Conservation (phyloP, 306 rosid genomes). For the Rosa multiflora region DNA sequence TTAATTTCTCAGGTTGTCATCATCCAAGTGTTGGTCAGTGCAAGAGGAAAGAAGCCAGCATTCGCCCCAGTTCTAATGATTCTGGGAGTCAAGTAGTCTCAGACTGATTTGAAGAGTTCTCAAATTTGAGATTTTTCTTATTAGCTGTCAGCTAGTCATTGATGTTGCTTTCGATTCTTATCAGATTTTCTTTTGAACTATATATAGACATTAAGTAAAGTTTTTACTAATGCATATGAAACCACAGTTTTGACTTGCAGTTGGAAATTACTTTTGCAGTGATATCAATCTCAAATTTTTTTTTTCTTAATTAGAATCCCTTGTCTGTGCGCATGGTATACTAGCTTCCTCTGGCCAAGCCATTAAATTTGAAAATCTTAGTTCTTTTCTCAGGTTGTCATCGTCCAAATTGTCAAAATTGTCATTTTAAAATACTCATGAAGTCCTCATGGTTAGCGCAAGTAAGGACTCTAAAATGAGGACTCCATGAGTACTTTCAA, state of each 20-base stretch:
- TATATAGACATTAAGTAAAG: neutral
- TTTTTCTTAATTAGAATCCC: too few relatives aligned
- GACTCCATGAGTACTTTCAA: too few relatives aligned
- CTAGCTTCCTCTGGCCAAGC: too few relatives aligned
- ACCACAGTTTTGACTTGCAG: neutral
- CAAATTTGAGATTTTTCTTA: neutral
- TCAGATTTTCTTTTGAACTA: neutral
- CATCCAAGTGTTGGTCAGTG: constrained; percentile 26
- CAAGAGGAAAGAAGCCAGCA: constrained; percentile 44
- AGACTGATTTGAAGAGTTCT: constrained; percentile 33
- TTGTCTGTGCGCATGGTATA: too few relatives aligned
- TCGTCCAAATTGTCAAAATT: too few relatives aligned
- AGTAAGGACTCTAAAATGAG: too few relatives aligned
- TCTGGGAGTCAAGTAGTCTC: constrained; percentile 67
- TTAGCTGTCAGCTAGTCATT: neutral
- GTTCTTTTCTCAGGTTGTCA: too few relatives aligned
- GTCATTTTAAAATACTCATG: too few relatives aligned
- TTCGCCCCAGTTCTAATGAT: constrained; percentile 31
- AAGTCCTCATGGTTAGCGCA: too few relatives aligned
- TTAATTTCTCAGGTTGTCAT: constrained; percentile 42
- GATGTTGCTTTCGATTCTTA: neutral
- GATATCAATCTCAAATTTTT: too few relatives aligned
- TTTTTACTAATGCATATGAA: neutral
- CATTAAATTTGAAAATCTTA: too few relatives aligned
- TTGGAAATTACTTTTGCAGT: neutral